Evolutionary conservation across 2,329 filamentous ascomycete genomes (phyloP), one percentile per base, ranked within the genome.

Genomic region (Ustilaginoidea virens): DNA sequence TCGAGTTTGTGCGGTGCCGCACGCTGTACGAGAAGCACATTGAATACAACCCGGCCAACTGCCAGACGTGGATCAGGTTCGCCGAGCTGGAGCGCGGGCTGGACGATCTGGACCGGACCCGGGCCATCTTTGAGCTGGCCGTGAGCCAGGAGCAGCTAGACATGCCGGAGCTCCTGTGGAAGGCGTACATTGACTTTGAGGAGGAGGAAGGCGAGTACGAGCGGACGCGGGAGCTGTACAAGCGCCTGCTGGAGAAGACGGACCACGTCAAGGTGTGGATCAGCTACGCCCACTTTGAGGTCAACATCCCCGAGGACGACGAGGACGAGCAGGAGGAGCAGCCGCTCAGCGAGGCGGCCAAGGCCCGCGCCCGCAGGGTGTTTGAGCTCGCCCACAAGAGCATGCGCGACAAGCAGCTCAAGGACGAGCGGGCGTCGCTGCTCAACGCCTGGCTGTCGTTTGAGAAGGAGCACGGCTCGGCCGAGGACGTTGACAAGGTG

Each of bases 251-350:
- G 24, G 66, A 82, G 45, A 94, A 92, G 72, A 93, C 90, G n/a
- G 78, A 90, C 46, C 90, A 98, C 48, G 85, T 94, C 63, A 98
- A 96, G 63, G 90, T 98, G 35, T 98, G 90, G 90, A 92, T 90
- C 53, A 87, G 81, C 52, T 98, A 87, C 56, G 90, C 90, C n/a
- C 81, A 92, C 52, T 96, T 98, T 47, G 90, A 98, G 55, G 82
- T 96, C 60, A 87, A 90, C 50, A 75, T 93, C 0, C 83, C 85
- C 25, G 85, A 92, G 33, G 69, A 72, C 29, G 70, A 72, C 23
- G 74, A 64, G 8, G 58, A 55, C 4, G 67, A 14, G 66, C 69
- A 70, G 14, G 68, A 69, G 13, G 74, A 78, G 60, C 72, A 45
- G 57, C 76, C 56, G 2, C 69, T 92, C 45, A 83, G 78, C 53